A percentile compares a stretch with the other conserved stretches of the same genome.
Conservation (phyloP, 2,329 filamentous ascomycete genomes). For the Stagonosporopsis vannaccii region DNA sequence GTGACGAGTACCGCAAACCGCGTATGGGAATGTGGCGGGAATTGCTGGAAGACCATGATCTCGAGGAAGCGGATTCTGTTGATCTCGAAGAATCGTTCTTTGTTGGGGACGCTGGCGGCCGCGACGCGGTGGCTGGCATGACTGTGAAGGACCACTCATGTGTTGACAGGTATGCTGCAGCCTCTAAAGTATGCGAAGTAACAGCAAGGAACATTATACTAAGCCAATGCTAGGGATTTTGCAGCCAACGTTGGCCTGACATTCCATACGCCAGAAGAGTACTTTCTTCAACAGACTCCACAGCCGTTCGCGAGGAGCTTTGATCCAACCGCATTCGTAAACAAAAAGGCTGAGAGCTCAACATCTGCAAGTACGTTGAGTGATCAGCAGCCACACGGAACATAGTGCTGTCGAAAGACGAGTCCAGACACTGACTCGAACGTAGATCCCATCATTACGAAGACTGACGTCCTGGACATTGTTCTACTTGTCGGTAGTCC, state of each 20-base stretch:
- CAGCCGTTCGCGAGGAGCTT: conserved; percentile 74
- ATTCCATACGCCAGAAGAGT: conserved; percentile 91
- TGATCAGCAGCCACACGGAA: conserved; percentile 26
- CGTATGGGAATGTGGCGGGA: conserved; percentile 86
- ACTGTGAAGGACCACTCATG: conserved; percentile 64
- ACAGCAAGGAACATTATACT: conserved; percentile 1
- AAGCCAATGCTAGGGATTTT: conserved; percentile 63
- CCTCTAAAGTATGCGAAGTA: not conserved
- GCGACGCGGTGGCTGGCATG: conserved; percentile 51
- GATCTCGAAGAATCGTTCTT: conserved; percentile 79
- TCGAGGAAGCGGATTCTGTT: conserved; percentile 62
- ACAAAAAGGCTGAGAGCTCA: conserved; percentile 32
- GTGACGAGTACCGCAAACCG: conserved; percentile 86
- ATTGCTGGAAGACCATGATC: conserved; percentile 61
- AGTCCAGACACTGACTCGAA: conserved; percentile 30
- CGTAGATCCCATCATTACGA: conserved; percentile 56
- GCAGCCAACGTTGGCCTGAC: conserved; percentile 82
- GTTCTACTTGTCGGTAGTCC: conserved; percentile 89
- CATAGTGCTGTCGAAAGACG: conserved; percentile 7
- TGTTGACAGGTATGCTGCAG: conserved; percentile 61
- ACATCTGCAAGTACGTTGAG: conserved; percentile 43
- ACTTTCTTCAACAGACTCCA: conserved; percentile 74
- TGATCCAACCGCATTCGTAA: conserved; percentile 63
- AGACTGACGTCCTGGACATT: conserved; percentile 73
- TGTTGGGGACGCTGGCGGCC: conserved; percentile 81